Conservation (phyloP, 1,139 yeast genomes). For the Candida buenavistaensis region DNA sequence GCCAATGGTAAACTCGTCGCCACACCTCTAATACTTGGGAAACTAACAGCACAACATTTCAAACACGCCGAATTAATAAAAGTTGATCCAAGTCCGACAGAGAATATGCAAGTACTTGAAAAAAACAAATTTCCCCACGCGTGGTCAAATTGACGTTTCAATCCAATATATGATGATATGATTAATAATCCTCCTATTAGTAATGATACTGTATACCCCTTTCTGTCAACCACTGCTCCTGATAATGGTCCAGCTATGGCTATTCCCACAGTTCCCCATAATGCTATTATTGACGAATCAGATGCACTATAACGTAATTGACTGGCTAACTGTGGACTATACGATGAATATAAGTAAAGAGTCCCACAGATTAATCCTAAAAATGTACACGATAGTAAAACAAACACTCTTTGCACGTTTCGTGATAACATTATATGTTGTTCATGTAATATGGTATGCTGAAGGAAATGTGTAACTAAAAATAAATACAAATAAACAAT, state of each 20-base stretch:
- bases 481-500: too few species aligned
- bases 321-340: constrained; percentile 63
- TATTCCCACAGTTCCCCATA: constrained; percentile 60
- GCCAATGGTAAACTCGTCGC: constrained; percentile 64
- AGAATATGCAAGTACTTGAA: constrained; percentile 38
- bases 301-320: constrained; percentile 53
- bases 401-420: constrained; percentile 31
- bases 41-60: constrained; percentile 58
- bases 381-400: constrained; percentile 47
- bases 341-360: constrained; percentile 58
- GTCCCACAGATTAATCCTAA: constrained; percentile 62
- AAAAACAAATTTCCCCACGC: constrained; percentile 28
- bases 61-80: constrained; percentile 52
- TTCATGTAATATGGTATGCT: too few species aligned
- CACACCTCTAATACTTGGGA: constrained; percentile 57
- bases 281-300: constrained; percentile 55
- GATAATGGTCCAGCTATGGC: constrained; percentile 59
- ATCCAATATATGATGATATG: constrained; percentile 44
- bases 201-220: constrained; percentile 49
- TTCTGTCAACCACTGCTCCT: constrained; percentile 57
- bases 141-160: constrained; percentile 46
- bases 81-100: constrained; percentile 58
- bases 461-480: too few species aligned
- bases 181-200: constrained; percentile 45
- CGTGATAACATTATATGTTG: constrained; percentile 20